These are phyloP conservation scores for Backusella mclennaniae DNA, from an alignment of 192 early-diverging fungal species.

Conservation along the genomic window DNA sequence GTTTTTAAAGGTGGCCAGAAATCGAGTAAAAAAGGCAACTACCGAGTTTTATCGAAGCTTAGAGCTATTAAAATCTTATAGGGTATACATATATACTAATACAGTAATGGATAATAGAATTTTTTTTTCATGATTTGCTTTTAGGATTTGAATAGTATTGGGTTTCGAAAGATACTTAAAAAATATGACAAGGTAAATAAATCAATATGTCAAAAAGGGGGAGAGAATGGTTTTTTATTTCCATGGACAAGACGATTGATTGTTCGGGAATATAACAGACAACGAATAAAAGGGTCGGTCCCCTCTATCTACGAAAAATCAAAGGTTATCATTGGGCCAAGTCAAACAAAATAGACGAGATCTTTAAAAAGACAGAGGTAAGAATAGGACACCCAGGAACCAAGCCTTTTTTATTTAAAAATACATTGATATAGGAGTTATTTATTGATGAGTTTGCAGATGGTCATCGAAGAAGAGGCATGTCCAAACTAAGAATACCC, in stretches of 20 bases:
- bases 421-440: conserved; percentile 37
- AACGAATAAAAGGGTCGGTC: conserved; percentile 44
- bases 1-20: conserved; percentile 37
- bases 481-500: conserved; percentile 63
- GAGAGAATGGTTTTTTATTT: not conserved
- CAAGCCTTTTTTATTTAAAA: conserved; percentile 10
- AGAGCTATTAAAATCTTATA: conserved; percentile 69
- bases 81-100: conserved; percentile 20
- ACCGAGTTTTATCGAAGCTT: conserved; percentile 73
- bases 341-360: not conserved
- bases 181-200: conserved; percentile 68
- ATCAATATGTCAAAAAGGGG: not conserved
- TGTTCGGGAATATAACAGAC: conserved; percentile 27
- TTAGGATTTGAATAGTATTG: conserved; percentile 52
- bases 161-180: conserved; percentile 71
- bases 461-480: conserved; percentile 61
- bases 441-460: conserved; percentile 63
- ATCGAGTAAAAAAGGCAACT: conserved; percentile 62
- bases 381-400: conserved; percentile 37
- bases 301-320: conserved; percentile 41
- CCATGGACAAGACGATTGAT: not conserved
- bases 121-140: not conserved
- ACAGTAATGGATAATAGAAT: too few relatives aligned
- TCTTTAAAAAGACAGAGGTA: conserved; percentile 28
- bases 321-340: conserved; percentile 56